These are phyloP conservation scores for Cutaneotrichosporon mucoides DNA, from an alignment of 1,284 basidiomycete species.

Conservation along the genomic window DNA sequence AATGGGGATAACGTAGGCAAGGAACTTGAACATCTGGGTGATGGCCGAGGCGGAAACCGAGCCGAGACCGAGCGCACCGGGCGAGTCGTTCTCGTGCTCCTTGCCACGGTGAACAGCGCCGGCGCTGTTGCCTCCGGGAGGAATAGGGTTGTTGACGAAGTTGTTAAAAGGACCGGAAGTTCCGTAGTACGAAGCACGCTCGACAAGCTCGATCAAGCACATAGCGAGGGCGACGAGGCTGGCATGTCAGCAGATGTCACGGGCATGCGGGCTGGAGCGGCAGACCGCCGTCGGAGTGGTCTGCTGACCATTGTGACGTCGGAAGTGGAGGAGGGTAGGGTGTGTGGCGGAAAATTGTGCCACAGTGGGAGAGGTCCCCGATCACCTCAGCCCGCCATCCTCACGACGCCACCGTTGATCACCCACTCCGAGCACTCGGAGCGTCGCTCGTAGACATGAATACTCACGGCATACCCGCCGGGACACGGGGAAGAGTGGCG, in stretches of 20 bases:
- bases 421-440: too few relatives aligned
- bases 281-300: too few relatives aligned
- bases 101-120: constrained; percentile 68
- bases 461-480: constrained; percentile 12
- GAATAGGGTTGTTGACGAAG: constrained; percentile 53
- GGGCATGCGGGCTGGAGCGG: too few relatives aligned
- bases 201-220: constrained; percentile 47
- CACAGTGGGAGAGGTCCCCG: too few relatives aligned
- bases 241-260: neutral
- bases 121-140: constrained; percentile 58
- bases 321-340: too few relatives aligned
- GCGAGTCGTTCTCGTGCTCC: constrained; percentile 55
- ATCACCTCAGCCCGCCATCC: too few relatives aligned
- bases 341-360: too few relatives aligned
- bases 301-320: too few relatives aligned
- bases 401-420: too few relatives aligned
- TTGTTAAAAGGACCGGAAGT: constrained; percentile 23
- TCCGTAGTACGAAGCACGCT: constrained; percentile 34
- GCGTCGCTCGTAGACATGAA: too few relatives aligned
- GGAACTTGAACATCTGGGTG: constrained; percentile 35
- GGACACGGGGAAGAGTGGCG: constrained; percentile 7
- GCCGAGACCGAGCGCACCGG: constrained; percentile 53
- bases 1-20: constrained; percentile 35
- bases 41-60: constrained; percentile 33
- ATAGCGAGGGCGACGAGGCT: constrained; percentile 18